These are phyloP conservation scores for Fusarium pseudonygamai DNA, from an alignment of 2,329 filamentous ascomycete genomes.

Conservation along the genomic window DNA sequence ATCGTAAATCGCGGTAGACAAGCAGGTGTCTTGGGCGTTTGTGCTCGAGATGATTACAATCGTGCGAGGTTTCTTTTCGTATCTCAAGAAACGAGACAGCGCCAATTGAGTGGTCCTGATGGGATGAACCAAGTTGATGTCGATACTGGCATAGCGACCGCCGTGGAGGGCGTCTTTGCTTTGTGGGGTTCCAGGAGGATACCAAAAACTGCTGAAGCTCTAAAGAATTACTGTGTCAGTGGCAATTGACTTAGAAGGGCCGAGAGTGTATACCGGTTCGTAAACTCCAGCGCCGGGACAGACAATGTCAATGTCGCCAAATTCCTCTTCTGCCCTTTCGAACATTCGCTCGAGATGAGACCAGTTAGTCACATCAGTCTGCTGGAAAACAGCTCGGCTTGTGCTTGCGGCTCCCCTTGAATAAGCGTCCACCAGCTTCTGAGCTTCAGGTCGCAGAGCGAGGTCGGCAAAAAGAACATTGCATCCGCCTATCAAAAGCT, in stretches of 20 bases:
- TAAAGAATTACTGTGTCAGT: neutral
- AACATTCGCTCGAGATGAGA: neutral
- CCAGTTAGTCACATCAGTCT: neutral
- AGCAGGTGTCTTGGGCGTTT: neutral
- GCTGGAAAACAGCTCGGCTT: neutral
- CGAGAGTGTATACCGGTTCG: neutral
- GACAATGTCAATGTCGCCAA: neutral
- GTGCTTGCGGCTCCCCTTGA: neutral
- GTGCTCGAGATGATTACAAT: neutral
- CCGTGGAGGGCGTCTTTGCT: neutral
- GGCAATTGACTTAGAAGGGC: too few species aligned
- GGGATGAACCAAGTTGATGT: neutral
- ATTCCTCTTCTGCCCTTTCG: neutral
- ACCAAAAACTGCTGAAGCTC: neutral
- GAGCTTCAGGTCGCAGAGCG: neutral
- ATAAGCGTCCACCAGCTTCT: neutral
- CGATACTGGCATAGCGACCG: neutral
- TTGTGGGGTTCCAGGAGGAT: neutral
- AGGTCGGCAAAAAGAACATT: neutral
- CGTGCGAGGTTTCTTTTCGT: neutral
- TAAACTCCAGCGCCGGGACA: neutral
- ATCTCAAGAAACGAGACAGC: neutral
- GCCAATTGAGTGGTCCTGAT: neutral
- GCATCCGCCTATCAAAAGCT: neutral
- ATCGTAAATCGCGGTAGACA: neutral